A percentile compares a stretch with the other conserved stretches of the same genome.
These are phyloP conservation scores for Musa balbisiana DNA, from an alignment of 202 grass and related monocot species.

Conservation along the genomic window DNA sequence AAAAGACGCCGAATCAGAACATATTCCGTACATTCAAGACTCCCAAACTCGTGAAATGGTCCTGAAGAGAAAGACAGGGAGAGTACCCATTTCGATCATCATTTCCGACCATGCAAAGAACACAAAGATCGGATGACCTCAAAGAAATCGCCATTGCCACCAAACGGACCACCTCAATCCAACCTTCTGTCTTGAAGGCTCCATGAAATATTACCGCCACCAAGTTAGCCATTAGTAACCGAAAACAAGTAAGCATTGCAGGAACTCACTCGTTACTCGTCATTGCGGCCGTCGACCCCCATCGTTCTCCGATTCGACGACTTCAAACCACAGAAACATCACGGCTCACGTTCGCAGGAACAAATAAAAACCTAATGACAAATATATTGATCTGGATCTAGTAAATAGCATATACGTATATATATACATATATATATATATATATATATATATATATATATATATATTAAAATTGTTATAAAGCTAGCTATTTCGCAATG, in stretches of 20 bases:
- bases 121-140: neutral
- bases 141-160: neutral
- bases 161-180: neutral
- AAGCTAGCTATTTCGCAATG: too few species aligned
- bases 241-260: neutral
- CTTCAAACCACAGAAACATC: neutral
- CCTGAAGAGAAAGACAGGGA: neutral
- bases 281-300: neutral
- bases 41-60: neutral
- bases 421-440: too few species aligned
- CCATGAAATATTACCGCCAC: neutral
- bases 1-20: too few species aligned
- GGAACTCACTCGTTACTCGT: conserved; percentile 6
- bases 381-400: too few species aligned
- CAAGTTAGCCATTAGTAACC: neutral
- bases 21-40: too few species aligned
- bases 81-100: too few species aligned
- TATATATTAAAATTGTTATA: too few species aligned
- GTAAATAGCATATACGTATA: too few species aligned
- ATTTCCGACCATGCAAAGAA: too few species aligned
- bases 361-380: neutral
- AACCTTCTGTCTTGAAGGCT: neutral
- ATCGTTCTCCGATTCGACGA: neutral
- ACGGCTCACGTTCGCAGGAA: too few species aligned
- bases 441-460: too few species aligned